Conservation (phyloP, 257 asterid species). For the Primulina huaijiensis region DNA sequence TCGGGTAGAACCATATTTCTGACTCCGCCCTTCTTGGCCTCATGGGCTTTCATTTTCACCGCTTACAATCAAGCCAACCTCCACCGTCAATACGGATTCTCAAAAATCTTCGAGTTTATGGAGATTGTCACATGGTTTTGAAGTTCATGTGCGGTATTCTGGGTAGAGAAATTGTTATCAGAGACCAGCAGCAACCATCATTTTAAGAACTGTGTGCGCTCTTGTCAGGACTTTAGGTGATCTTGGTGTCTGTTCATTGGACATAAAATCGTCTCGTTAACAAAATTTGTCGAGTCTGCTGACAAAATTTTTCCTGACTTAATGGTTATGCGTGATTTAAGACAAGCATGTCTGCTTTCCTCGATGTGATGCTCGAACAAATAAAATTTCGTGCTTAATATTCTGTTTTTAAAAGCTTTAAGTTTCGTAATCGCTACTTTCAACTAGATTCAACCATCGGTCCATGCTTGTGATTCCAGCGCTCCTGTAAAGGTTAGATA, state of each 20-base stretch:
- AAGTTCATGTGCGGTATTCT: constrained; percentile 50
- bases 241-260: neutral
- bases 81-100: constrained; percentile 39
- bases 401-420: too few species aligned
- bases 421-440: neutral
- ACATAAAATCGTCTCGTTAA: neutral
- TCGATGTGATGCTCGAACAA: neutral
- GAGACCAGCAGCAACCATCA: constrained; percentile 72
- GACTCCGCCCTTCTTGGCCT: too few species aligned
- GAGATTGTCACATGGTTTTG: constrained; percentile 61
- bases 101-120: constrained; percentile 69
- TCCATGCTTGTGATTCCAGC: neutral
- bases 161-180: constrained; percentile 49
- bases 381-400: too few species aligned
- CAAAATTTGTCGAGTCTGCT: neutral
- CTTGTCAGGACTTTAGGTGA: constrained; percentile 69
- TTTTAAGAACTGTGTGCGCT: constrained; percentile 60
- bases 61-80: too few species aligned
- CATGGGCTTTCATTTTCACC: too few species aligned
- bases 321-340: neutral
- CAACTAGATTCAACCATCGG: neutral
- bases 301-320: neutral
- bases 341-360: neutral
- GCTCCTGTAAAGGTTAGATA: neutral
- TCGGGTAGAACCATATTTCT: too few species aligned